These are phyloP conservation scores for Pestalotiopsis sp. DNA, from an alignment of 2,329 filamentous ascomycete species.

Conservation along the genomic window DNA sequence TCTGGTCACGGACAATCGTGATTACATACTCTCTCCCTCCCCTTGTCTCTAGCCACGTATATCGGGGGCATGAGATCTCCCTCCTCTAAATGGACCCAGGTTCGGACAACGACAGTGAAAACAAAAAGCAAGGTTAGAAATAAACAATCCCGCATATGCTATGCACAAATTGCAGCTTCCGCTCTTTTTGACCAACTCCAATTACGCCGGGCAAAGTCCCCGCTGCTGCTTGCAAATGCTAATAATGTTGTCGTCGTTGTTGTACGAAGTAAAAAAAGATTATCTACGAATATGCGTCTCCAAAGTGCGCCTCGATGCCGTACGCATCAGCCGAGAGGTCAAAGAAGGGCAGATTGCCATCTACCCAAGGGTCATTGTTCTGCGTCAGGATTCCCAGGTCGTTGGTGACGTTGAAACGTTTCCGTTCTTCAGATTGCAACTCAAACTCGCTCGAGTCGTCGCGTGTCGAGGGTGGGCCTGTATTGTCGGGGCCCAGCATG, in stretches of 20 bases:
- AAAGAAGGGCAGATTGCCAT: constrained; percentile 7
- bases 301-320: not conserved
- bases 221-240: constrained; percentile 9
- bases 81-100: not conserved
- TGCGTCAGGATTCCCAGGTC: constrained; percentile 17
- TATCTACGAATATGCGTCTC: constrained; percentile 9
- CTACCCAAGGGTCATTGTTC: constrained; percentile 15
- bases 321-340: not conserved
- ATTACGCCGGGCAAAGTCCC: constrained; percentile 9
- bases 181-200: constrained; percentile 8
- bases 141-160: not conserved
- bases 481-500: constrained; percentile 1
- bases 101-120: not conserved
- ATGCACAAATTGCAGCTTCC: not conserved
- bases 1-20: too few relatives aligned
- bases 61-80: not conserved
- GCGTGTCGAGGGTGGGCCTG: constrained; percentile 1
- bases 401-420: constrained; percentile 14
- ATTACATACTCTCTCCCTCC: too few relatives aligned
- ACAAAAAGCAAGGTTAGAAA: not conserved
- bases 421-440: constrained; percentile 8
- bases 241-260: not conserved
- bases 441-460: not conserved
- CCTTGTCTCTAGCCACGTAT: not conserved
- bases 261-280: not conserved